Percentiles rank a stretch among this genome's conserved stretches.
Conservation (phyloP, 2,329 filamentous ascomycete species). For the Monilinia fructicola region DNA sequence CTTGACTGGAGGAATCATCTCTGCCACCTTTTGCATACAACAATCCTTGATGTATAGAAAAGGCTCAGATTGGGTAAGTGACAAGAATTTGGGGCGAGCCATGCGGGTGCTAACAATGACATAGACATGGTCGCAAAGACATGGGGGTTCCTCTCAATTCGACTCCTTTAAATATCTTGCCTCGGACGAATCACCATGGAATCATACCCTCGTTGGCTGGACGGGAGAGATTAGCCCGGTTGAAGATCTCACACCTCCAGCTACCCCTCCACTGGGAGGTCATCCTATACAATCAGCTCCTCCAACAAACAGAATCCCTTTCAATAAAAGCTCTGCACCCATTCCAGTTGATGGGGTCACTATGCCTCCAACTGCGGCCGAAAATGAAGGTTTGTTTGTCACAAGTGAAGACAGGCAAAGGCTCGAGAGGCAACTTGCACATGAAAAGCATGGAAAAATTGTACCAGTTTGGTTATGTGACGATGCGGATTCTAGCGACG, state of each 20-base stretch:
- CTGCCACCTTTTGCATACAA: constrained; percentile 63
- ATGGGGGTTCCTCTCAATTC: constrained; percentile 87
- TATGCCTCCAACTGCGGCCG: constrained; percentile 56
- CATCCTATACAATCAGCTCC: constrained; percentile 43
- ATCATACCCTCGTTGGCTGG: constrained; percentile 91
- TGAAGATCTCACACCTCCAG: constrained; percentile 49
- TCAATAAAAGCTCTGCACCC: constrained; percentile 77
- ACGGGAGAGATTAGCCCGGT: constrained; percentile 76
- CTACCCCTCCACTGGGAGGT: constrained; percentile 51
- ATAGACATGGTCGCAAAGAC: constrained; percentile 72
- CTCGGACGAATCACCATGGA: constrained; percentile 81
- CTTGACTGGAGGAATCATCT: constrained; percentile 65
- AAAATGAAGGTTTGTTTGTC: constrained; percentile 69
- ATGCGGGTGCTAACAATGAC: constrained; percentile 28
- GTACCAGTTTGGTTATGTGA: constrained; percentile 88
- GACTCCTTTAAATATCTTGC: constrained; percentile 88
- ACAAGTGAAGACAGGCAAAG: constrained; percentile 66
- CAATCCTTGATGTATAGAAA: constrained; percentile 59
- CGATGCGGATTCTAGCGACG: constrained; percentile 61
- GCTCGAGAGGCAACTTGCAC: constrained; percentile 71
- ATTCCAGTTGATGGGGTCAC: constrained; percentile 67
- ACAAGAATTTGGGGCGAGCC: neutral
- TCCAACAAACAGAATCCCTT: constrained; percentile 43
- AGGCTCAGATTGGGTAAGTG: constrained; percentile 60
- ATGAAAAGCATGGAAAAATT: constrained; percentile 73